Conservation (phyloP, 805 yeast species). For the Wickerhamiella brachini region DNA sequence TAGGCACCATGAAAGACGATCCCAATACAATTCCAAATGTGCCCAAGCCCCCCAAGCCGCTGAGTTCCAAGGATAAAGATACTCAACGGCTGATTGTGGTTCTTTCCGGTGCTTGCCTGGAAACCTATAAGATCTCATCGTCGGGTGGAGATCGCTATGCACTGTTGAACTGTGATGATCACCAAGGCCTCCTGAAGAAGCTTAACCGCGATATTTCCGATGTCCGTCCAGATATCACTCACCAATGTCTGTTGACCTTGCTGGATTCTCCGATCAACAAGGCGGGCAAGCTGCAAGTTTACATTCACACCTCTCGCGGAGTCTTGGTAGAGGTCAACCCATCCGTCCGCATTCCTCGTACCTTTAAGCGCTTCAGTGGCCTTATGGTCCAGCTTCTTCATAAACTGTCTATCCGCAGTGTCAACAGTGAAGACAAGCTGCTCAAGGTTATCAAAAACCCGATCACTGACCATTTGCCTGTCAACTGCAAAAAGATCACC, state of each 20-base stretch:
- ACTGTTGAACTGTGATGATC: conserved; percentile 91
- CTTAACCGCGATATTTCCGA: conserved; percentile 97
- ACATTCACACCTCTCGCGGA: conserved; percentile 89
- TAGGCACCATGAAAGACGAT: conserved; percentile 10
- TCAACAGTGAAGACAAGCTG: conserved; percentile 87
- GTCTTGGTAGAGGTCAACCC: conserved; percentile 94
- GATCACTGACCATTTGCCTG: conserved; percentile 90
- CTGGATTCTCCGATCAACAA: conserved; percentile 96
- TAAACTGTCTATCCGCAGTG: conserved; percentile 83
- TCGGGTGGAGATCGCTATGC: conserved; percentile 88
- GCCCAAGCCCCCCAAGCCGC: conserved; percentile 73
- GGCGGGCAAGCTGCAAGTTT: conserved; percentile 93
- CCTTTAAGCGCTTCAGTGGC: conserved; percentile 94
- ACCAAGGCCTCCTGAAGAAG: conserved; percentile 85
- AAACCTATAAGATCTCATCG: conserved; percentile 72
- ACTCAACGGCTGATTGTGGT: conserved; percentile 86
- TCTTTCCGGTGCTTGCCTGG: conserved; percentile 89
- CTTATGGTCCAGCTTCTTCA: conserved; percentile 94
- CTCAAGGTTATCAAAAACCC: conserved; percentile 94
- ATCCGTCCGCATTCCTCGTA: conserved; percentile 91
- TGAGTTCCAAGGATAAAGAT: conserved; percentile 71
- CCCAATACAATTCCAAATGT: conserved; percentile 52
- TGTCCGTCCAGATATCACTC: conserved; percentile 98
- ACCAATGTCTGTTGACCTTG: conserved; percentile 86
- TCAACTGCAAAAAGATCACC: conserved; percentile 88